Base-by-base conservation (phyloP, 1,284 basidiomycete species). In the Ustilago cynodontis region DNA sequence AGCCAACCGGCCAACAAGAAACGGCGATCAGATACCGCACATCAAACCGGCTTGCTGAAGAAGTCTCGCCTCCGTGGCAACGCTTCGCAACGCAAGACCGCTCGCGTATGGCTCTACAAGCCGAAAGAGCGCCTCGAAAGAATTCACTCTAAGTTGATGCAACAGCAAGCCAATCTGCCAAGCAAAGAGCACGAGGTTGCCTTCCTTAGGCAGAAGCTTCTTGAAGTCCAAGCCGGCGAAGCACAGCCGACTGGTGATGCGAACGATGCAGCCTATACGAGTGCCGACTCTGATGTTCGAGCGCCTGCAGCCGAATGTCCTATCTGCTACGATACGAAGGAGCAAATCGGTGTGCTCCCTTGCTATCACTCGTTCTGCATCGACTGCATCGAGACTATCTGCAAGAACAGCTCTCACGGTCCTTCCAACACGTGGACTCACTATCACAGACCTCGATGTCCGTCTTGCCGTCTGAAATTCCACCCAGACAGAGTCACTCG, bases 191-290 rank as follows among this genome's bases (percentile, higher is more conserved):
- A 69, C 59, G 75, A 77, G 56, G 60, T 60, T 2, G 65, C 65
- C n/a, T 77, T 77, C 50, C 35, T 79, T 50, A 54, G 68, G 14
- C 58, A 62, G 50, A 63, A 76, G 43, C 54, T 69, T 26, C 22
- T 60, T 29, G 70, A 77, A 31, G 59, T 60, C n/a, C 45, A 56
- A 10, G 31, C 26, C 16, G 29, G 90, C 90, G 88, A 93, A 94
- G 80, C 41, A 20, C 41, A 43, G 41, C n/a, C 18, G 11, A 43
- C 41, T 5, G 2, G 41, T 11, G 41, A 97, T 89, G 71, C 90
- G 20, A 9, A 29, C 91, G 75, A 91, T 90, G 83, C 98, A 91
- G 76, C 90, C 91, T 63, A 92, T 88, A 24, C 94, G 93, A 85
- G 93, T 89, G 59, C 94, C 94, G 43, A 31, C 9, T 7, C 52